A percentile compares a stretch with the other conserved stretches of the same genome.
Evolutionary conservation across 495 filamentous ascomycete species (phyloP).

Genomic region (Penicillium lividum): DNA sequence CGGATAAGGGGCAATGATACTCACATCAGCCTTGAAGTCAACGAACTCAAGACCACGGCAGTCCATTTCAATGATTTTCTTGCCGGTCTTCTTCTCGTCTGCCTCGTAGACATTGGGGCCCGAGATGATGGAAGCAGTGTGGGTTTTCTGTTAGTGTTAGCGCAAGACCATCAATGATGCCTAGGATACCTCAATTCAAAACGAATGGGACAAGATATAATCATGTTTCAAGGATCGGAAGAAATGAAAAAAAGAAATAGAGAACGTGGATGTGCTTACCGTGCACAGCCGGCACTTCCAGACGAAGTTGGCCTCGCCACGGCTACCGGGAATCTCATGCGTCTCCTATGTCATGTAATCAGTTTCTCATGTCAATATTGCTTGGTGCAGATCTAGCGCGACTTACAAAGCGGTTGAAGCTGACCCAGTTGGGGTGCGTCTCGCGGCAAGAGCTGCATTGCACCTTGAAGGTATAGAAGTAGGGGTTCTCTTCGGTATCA

Average conservation of each 20-base stretch:
- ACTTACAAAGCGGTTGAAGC: conserved; percentile 85
- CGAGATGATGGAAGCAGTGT: conserved; percentile 69
- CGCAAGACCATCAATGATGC: background rate
- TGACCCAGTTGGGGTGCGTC: conserved; percentile 83
- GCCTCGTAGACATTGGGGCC: conserved; percentile 67
- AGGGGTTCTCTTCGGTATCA: conserved; percentile 77
- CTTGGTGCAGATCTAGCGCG: background rate
- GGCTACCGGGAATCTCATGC: conserved; percentile 84
- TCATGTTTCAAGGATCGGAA: background rate
- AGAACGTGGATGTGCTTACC: conserved; percentile 42
- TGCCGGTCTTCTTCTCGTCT: conserved; percentile 60
- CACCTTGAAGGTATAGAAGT: conserved; percentile 95
- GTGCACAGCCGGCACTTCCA: conserved; percentile 95
- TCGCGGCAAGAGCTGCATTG: conserved; percentile 95
- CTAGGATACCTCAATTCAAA: background rate
- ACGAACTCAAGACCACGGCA: conserved; percentile 92
- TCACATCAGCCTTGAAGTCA: conserved; percentile 84
- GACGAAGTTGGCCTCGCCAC: conserved; percentile 96
- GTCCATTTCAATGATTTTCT: conserved; percentile 85
- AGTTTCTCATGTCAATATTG: no score
- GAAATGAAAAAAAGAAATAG: background rate
- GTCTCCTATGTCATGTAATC: conserved; percentile 57
- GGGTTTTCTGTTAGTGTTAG: conserved; percentile 53
- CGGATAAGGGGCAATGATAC: conserved; percentile 9
- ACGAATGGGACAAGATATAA: background rate